phyloP scores from a whole-genome alignment of 768 basidiomycete species.

The Epithele typhae region DNA sequence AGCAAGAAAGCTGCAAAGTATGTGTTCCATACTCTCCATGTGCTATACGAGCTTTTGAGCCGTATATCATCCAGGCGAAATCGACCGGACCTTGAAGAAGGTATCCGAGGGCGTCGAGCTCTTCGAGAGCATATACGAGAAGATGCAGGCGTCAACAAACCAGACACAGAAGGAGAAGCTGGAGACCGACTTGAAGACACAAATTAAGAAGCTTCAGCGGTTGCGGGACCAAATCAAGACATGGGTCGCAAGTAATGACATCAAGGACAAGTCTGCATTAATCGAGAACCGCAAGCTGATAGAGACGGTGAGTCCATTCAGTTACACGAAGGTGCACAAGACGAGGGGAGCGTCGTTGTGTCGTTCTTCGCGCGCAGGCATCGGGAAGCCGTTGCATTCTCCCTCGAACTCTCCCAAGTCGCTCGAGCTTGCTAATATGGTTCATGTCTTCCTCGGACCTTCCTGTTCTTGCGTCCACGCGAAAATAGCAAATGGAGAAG shows the following conservation, averaged over 20 bases:
- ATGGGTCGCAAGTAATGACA: slow-evolving; percentile 96
- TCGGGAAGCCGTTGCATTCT: too few species aligned
- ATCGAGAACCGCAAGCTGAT: slow-evolving; percentile 94
- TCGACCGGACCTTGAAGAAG: slow-evolving; percentile 97
- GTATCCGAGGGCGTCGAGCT: slow-evolving; percentile 93
- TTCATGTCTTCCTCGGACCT: too few species aligned
- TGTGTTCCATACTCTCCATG: background rate
- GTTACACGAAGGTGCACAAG: too few species aligned
- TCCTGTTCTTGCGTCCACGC: slow-evolving; percentile 18
- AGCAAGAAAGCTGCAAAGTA: slow-evolving; percentile 87
- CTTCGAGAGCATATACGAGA: slow-evolving; percentile 95
- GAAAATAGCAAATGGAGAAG: slow-evolving; percentile 99
- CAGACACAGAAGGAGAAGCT: slow-evolving; percentile 99
- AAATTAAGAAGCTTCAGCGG: slow-evolving; percentile 94
- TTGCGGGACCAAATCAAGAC: slow-evolving; percentile 88
- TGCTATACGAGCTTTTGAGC: background rate
- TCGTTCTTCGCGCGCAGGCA: too few species aligned
- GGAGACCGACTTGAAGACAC: slow-evolving; percentile 92
- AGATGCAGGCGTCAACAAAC: slow-evolving; percentile 95
- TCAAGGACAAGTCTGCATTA: slow-evolving; percentile 94
- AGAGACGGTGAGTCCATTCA: slow-evolving; percentile 83
- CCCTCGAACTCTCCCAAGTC: too few species aligned
- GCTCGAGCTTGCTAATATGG: too few species aligned
- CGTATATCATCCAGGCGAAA: slow-evolving; percentile 68
- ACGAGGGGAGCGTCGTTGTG: too few species aligned